Evolutionary conservation across 2,329 filamentous ascomycete species (phyloP).

Genomic region (Aspergillus amoenus): DNA sequence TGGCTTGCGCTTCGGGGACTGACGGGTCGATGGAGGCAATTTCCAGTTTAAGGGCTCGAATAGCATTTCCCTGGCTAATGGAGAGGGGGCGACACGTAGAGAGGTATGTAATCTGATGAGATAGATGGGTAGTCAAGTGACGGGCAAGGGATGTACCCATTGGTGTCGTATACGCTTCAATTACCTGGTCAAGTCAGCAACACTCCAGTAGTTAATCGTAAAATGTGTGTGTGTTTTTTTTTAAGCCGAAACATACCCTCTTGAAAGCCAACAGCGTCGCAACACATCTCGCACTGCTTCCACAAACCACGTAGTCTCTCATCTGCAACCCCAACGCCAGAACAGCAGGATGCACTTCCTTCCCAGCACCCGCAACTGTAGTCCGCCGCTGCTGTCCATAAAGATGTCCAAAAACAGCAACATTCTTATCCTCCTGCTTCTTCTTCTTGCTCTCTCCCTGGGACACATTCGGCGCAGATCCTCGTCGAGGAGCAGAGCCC

Average conservation of each 20-base stretch:
- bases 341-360: constrained; percentile 81
- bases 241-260: constrained; percentile 55
- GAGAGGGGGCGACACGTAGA: constrained; percentile 93
- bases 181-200: constrained; percentile 60
- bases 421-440: constrained; percentile 63
- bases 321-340: constrained; percentile 86
- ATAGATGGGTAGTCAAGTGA: constrained; percentile 88
- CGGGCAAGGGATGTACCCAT: constrained; percentile 79
- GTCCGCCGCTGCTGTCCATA: constrained; percentile 72
- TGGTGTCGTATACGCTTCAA: constrained; percentile 89
- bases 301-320: constrained; percentile 81
- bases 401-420: constrained; percentile 79
- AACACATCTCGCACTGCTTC: constrained; percentile 83
- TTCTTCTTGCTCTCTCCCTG: constrained; percentile 50
- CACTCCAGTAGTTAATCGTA: neutral
- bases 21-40: constrained; percentile 90
- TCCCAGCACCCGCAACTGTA: constrained; percentile 59
- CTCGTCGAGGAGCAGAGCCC: constrained; percentile 31
- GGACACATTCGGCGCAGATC: constrained; percentile 37
- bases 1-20: constrained; percentile 76
- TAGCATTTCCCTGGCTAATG: constrained; percentile 95
- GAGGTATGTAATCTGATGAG: constrained; percentile 92
- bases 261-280: constrained; percentile 89
- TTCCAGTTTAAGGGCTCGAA: constrained; percentile 88
- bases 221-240: neutral